Conservation (phyloP, 345 rosid genomes). For the Gossypioides kirkii region DNA sequence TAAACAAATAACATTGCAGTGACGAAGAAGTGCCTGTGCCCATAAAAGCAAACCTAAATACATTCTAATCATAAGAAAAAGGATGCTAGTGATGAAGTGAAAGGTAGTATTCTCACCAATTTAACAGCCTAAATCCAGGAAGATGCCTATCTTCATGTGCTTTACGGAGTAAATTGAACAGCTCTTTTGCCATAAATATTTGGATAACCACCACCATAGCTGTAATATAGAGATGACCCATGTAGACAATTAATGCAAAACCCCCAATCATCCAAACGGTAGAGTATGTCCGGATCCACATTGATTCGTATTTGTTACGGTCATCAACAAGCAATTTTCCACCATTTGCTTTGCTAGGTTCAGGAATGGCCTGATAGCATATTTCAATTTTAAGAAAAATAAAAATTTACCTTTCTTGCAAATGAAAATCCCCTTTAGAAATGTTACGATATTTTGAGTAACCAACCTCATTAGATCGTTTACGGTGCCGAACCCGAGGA, state of each 20-base stretch:
- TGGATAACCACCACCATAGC: conserved; percentile 97
- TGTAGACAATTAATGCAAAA: conserved; percentile 70
- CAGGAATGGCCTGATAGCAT: conserved; percentile 45
- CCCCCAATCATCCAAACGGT: conserved; percentile 93
- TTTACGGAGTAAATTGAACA: conserved; percentile 79
- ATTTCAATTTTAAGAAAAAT: not conserved
- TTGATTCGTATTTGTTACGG: conserved; percentile 67
- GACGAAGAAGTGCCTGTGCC: conserved; percentile 92
- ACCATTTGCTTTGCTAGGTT: conserved; percentile 55
- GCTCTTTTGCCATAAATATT: conserved; percentile 87
- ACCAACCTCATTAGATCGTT: conserved; percentile 67
- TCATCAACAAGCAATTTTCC: conserved; percentile 60
- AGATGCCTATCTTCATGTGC: conserved; percentile 79
- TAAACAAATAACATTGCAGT: conserved; percentile 93
- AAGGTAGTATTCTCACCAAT: conserved; percentile 48
- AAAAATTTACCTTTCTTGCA: conserved; percentile 5
- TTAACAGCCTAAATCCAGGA: conserved; percentile 79
- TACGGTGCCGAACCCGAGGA: conserved; percentile 58
- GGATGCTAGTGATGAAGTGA: not conserved
- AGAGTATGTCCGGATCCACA: conserved; percentile 72
- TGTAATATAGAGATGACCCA: conserved; percentile 96
- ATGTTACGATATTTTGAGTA: not conserved
- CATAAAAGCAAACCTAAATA: conserved; percentile 8
- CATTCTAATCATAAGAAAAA: not conserved
- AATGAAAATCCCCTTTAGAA: not conserved